Conservation (phyloP, 2,329 filamentous ascomycete genomes). For the Colletotrichum tropicicola region DNA sequence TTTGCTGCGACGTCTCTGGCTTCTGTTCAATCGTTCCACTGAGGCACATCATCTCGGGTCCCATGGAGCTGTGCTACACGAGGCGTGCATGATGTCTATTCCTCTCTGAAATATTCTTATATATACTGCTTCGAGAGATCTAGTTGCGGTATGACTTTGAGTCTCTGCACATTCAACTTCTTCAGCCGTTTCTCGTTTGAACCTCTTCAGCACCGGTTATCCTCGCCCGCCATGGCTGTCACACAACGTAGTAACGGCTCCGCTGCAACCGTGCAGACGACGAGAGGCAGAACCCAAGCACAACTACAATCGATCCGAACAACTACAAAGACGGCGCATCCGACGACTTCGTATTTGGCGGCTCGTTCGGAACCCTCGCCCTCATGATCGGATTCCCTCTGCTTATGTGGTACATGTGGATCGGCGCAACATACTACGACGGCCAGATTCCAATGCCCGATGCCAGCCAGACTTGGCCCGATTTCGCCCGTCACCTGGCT, state of each 20-base stretch:
- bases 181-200: background rate
- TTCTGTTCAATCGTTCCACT: background rate
- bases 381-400: conserved; percentile 96
- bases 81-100: no score
- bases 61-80: no score
- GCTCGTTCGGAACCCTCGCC: conserved; percentile 77
- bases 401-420: conserved; percentile 99
- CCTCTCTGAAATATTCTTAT: no score
- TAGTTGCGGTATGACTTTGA: no score
- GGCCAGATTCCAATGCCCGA: conserved; percentile 79
- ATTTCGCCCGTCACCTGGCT: conserved; percentile 78
- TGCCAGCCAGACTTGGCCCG: conserved; percentile 70
- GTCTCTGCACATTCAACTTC: no score
- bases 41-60: background rate
- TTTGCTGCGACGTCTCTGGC: background rate
- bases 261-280: background rate
- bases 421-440: conserved; percentile 91
- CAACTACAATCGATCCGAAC: background rate
- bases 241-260: background rate
- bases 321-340: conserved; percentile 35
- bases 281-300: background rate
- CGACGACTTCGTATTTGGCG: conserved; percentile 79
- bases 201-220: background rate
- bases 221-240: background rate
- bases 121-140: no score